Conservation (phyloP, 2,329 filamentous ascomycete species). For the Ophiocordyceps camponoti-floridani region DNA sequence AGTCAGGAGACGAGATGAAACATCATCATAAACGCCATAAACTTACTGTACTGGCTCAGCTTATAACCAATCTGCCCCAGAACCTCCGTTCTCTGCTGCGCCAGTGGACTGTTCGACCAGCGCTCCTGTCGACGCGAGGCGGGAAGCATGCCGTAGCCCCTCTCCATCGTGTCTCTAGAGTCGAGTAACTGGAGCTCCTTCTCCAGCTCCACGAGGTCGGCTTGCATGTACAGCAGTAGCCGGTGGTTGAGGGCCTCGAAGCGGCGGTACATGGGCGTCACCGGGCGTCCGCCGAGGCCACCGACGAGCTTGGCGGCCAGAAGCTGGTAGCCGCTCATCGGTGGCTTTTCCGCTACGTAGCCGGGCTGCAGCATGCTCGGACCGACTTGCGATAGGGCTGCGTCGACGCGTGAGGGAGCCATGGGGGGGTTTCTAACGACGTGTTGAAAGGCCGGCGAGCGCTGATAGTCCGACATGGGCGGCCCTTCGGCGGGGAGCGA, state of each 20-base stretch:
- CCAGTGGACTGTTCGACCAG: slow-evolving; percentile 34
- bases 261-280: slow-evolving; percentile 57
- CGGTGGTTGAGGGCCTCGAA: slow-evolving; percentile 74
- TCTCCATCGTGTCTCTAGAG: slow-evolving; percentile 29
- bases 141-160: slow-evolving; percentile 27
- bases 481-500: background rate
- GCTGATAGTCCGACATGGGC: background rate
- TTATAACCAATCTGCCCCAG: slow-evolving; percentile 47
- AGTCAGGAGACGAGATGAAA: background rate
- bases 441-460: background rate
- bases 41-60: slow-evolving; percentile 48
- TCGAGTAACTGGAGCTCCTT: slow-evolving; percentile 59
- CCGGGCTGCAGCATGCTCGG: background rate
- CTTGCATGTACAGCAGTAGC: slow-evolving; percentile 65
- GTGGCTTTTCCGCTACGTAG: slow-evolving; percentile 12
- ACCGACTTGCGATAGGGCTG: background rate
- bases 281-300: slow-evolving; percentile 7
- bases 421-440: background rate
- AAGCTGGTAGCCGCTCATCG: slow-evolving; percentile 42
- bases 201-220: slow-evolving; percentile 68
- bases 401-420: background rate
- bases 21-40: too few species aligned
- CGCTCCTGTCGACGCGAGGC: slow-evolving; percentile 42
- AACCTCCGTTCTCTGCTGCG: slow-evolving; percentile 41
- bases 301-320: slow-evolving; percentile 34